phyloP scores from a whole-genome alignment of 495 filamentous ascomycete genomes.

The Rusavskia elegans region DNA sequence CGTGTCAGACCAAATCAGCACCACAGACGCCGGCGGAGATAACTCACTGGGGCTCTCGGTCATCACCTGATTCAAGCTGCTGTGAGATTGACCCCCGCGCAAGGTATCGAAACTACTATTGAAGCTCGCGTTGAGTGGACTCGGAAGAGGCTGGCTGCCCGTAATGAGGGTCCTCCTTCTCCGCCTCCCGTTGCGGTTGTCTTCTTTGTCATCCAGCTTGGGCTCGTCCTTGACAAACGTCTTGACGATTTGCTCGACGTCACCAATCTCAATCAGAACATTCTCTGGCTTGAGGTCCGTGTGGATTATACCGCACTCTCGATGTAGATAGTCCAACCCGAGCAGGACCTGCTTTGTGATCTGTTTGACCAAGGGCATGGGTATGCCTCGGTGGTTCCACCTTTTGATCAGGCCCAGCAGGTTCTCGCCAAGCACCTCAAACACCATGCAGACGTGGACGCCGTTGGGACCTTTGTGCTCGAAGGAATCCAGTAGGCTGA shows the following conservation, averaged over 20 bases:
- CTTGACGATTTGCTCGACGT: conserved; percentile 93
- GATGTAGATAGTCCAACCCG: conserved; percentile 87
- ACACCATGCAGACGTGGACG: conserved; percentile 97
- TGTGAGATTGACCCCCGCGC: conserved; percentile 52
- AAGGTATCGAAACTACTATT: conserved; percentile 48
- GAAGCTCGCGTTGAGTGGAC: conserved; percentile 85
- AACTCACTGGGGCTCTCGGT: conserved; percentile 51
- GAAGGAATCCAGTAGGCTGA: conserved; percentile 90
- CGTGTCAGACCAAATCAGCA: conserved; percentile 24
- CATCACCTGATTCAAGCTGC: conserved; percentile 70
- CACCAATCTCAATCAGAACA: conserved; percentile 95
- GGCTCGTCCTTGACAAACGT: conserved; percentile 78
- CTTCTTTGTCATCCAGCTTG: conserved; percentile 60
- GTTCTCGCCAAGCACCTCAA: conserved; percentile 95
- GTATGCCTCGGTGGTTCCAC: conserved; percentile 95
- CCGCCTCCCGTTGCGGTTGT: conserved; percentile 84
- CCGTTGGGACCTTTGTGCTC: conserved; percentile 96
- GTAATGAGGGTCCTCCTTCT: conserved; percentile 89
- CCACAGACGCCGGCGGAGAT: conserved; percentile 14
- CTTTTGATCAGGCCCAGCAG: conserved; percentile 89
- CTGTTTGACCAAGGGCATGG: conserved; percentile 90
- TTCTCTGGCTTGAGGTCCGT: conserved; percentile 98
- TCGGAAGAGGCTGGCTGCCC: conserved; percentile 89
- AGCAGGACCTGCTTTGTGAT: conserved; percentile 97
- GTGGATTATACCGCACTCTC: conserved; percentile 98